Base-by-base conservation (phyloP, 441 rosid species). In the Manihot esculenta region DNA sequence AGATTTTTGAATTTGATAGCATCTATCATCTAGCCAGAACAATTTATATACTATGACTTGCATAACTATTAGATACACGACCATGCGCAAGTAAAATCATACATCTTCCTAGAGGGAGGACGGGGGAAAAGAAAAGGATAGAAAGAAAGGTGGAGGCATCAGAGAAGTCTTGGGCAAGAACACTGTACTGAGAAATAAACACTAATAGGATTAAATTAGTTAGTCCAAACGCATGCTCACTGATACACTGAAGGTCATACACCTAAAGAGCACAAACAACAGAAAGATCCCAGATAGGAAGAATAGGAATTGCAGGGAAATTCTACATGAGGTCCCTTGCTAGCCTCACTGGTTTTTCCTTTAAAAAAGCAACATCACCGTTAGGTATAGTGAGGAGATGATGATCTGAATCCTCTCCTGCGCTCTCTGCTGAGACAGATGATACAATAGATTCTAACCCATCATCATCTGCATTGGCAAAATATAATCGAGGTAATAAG, bases 301-400 rank as follows among this genome's bases (percentile, higher is more conserved):
- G 72, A 58, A 69, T 55, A 41, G 30, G 58, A 63, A 62, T 42
- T 42, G 59, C 33, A 41, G 51, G 68, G 62, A 71, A 64, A 27
- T 18, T 68, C 83, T 82, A 85, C 64, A 82, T 50, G 65, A 68
- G 80, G 68, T 86, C 91, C 78, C 78, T 88, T 20, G 89, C 84
- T 77, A 87, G 76, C 78, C 82, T 83, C 69, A 85, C 82, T 27
- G 90, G 87, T 78, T 84, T 86, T 70, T 90, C 92, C 80, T 81
- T 80, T 74, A 88, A 75, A 78, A 85, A 85, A 62, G 84, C 88
- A 75, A 88, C 67, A 35, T 90, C 90, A 56, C 88, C 84, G 59
- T 84, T 86, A 3, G 84, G 83, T 56, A 69, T 44, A 17, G 87
- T 80, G 71, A 90, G 83, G 71, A 88, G 85, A 77, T 85, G 90